These are phyloP conservation scores for Helotiales sp. DNA, from an alignment of 2,329 filamentous ascomycete genomes.

Conservation along the genomic window DNA sequence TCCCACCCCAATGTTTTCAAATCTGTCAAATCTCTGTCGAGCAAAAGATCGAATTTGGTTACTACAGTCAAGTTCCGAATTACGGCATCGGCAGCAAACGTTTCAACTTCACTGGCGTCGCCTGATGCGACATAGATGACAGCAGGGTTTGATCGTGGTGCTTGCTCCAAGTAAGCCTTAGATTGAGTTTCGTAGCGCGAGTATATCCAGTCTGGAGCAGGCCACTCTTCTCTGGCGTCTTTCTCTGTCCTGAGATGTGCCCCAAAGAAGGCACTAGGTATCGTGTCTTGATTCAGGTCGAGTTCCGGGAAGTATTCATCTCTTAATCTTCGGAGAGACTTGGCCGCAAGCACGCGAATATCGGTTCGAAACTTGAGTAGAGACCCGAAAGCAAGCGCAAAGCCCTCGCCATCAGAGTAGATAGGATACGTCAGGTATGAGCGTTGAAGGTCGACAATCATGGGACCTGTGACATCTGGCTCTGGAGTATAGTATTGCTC, in stretches of 20 bases:
- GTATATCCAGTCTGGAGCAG: conserved; percentile 18
- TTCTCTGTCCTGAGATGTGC: conserved; percentile 30
- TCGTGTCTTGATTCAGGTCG: conserved; percentile 6
- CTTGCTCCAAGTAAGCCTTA: conserved; percentile 36
- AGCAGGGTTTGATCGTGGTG: conserved; percentile 25
- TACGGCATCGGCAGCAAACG: conserved; percentile 38
- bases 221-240: conserved; percentile 25
- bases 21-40: conserved; percentile 31
- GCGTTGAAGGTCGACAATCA: conserved; percentile 20
- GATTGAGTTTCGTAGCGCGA: conserved; percentile 35
- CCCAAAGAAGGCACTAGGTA: conserved; percentile 22
- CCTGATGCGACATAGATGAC: conserved; percentile 46
- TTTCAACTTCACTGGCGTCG: conserved; percentile 37
- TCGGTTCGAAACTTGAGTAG: conserved; percentile 27
- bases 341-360: conserved; percentile 23
- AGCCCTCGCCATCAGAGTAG: conserved; percentile 18
- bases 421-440: conserved; percentile 26
- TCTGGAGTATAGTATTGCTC: neutral
- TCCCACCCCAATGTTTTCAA: conserved; percentile 43
- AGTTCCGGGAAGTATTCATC: conserved; percentile 4
- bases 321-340: conserved; percentile 12
- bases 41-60: conserved; percentile 43
- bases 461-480: conserved; percentile 4
- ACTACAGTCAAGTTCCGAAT: conserved; percentile 36
- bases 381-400: conserved; percentile 19